phyloP scores from a whole-genome alignment of 331 rosid genomes.

The Stylosanthes scabra region DNA sequence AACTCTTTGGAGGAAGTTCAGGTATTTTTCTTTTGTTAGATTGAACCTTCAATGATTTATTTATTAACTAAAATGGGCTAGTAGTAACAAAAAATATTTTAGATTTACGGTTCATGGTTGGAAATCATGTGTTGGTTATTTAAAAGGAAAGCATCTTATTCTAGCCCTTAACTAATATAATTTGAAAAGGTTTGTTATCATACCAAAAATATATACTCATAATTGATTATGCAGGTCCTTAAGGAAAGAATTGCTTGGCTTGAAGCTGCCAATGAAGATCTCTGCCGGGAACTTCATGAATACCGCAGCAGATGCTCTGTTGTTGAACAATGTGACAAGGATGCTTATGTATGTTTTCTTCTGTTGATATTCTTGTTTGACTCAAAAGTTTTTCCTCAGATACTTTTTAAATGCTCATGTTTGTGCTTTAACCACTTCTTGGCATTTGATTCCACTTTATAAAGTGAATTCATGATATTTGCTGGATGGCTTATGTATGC shows the following conservation, averaged over 20 bases:
- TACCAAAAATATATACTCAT: constrained; percentile 34
- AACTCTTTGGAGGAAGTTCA: constrained; percentile 94
- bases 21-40: constrained; percentile 55
- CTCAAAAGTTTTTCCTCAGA: constrained; percentile 24
- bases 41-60: constrained; percentile 17
- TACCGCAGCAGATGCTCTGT: constrained; percentile 77
- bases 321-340: constrained; percentile 72
- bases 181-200: constrained; percentile 6
- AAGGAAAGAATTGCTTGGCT: constrained; percentile 98
- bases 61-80: constrained; percentile 20
- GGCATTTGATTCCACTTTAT: constrained; percentile 6
- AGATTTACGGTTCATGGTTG: constrained; percentile 12
- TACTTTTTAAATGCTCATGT: constrained; percentile 25
- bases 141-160: constrained; percentile 14
- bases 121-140: constrained; percentile 31
- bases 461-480: constrained; percentile 33
- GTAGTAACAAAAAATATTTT: constrained; percentile 26
- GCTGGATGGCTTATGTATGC: constrained; percentile 32
- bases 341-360: constrained; percentile 63
- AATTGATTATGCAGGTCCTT: constrained; percentile 65
- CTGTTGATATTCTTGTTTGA: constrained; percentile 34
- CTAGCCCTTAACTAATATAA: constrained; percentile 17
- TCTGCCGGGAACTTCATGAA: constrained; percentile 95
- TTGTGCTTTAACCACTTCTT: constrained; percentile 34
- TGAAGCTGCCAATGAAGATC: constrained; percentile 98